Evolutionary conservation across 1,284 basidiomycete genomes (phyloP).

Genomic region (Boletus sp.): DNA sequence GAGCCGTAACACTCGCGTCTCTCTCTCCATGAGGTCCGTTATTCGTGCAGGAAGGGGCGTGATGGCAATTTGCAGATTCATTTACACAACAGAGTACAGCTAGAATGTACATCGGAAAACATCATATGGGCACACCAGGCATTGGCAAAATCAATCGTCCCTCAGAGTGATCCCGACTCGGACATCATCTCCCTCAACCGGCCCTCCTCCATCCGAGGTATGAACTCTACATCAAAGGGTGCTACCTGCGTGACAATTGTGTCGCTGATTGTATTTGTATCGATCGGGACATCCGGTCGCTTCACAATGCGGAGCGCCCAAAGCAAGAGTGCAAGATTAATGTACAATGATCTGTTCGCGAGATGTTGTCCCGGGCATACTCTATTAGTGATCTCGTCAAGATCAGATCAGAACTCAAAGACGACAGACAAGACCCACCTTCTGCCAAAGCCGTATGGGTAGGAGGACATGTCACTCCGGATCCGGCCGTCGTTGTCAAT

Average conservation of each 20-base stretch:
- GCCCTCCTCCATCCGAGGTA: conserved; percentile 12
- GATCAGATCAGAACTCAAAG: too few species aligned
- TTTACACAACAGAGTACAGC: too few species aligned
- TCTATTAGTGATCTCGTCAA: conserved; percentile 5
- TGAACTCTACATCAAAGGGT: conserved; percentile 18
- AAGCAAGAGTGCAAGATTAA: conserved; percentile 20
- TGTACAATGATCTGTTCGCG: conserved; percentile 23
- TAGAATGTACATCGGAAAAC: too few species aligned
- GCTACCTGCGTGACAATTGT: conserved; percentile 6
- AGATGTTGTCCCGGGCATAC: conserved; percentile 23
- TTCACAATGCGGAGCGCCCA: conserved; percentile 23
- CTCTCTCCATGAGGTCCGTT: too few species aligned
- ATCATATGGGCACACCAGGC: too few species aligned
- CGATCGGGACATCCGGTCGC: conserved; percentile 16
- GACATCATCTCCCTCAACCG: conserved; percentile 9
- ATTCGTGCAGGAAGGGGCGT: too few species aligned
- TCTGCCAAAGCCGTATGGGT: conserved; percentile 58
- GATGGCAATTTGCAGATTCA: too few species aligned
- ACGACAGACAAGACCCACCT: conserved; percentile 32
- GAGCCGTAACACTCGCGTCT: too few species aligned
- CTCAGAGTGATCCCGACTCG: neutral
- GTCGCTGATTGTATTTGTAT: conserved; percentile 7
- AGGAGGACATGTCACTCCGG: conserved; percentile 46
- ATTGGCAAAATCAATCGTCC: too few species aligned
- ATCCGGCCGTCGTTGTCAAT: conserved; percentile 46